Percentiles rank a stretch among this genome's conserved stretches.
Conservation (phyloP, 2,329 filamentous ascomycete species). For the Ceratocystis cacaofunesta region DNA sequence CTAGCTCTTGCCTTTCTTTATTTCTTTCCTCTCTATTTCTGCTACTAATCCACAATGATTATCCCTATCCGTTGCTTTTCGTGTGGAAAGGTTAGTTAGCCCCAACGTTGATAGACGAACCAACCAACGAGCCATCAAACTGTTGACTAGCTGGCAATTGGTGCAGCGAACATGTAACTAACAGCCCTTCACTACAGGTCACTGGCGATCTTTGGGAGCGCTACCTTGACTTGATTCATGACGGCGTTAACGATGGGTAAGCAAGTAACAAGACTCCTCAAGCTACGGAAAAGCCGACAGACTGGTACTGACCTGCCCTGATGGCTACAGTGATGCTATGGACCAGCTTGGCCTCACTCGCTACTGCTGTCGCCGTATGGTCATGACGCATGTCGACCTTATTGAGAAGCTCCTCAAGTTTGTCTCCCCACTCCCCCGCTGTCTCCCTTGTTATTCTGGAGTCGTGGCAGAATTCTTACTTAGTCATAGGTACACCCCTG, state of each 20-base stretch:
- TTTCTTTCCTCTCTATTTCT: neutral
- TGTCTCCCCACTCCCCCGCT: neutral
- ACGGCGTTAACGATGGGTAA: constrained; percentile 60
- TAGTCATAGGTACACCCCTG: constrained; percentile 40
- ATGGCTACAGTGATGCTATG: constrained; percentile 69
- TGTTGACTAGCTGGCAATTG: neutral
- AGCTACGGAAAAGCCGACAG: neutral
- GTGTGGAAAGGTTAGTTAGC: constrained; percentile 71
- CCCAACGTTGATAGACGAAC: neutral
- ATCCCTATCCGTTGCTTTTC: constrained; percentile 98
- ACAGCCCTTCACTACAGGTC: constrained; percentile 45
- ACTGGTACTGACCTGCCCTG: constrained; percentile 18
- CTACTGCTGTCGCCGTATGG: constrained; percentile 98
- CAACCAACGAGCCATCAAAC: neutral
- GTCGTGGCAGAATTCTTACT: constrained; percentile 6
- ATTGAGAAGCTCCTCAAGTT: constrained; percentile 97
- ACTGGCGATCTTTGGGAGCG: constrained; percentile 95
- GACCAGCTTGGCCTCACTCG: constrained; percentile 83
- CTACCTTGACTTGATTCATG: constrained; percentile 77
- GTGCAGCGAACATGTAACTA: constrained; percentile 19
- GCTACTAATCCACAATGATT: constrained; percentile 55
- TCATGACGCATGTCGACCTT: constrained; percentile 98
- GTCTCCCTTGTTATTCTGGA: neutral
- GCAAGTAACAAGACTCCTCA: constrained; percentile 20
- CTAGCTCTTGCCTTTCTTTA: neutral